Percentiles rank a stretch among this genome's conserved stretches.
These are phyloP conservation scores for Arabis alpina DNA, from an alignment of 345 rosid species.

Conservation along the genomic window DNA sequence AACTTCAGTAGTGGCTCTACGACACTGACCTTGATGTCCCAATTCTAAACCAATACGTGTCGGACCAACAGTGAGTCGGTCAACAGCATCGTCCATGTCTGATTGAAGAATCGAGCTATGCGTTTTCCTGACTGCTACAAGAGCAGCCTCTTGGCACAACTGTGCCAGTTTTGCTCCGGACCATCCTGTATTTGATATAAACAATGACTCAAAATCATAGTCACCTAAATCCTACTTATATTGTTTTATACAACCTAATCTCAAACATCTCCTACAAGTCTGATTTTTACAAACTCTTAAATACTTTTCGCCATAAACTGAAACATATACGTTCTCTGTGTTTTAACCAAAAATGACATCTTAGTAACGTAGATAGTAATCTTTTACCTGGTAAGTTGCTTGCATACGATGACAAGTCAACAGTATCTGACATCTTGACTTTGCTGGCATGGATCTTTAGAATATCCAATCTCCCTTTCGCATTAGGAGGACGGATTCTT, in stretches of 20 bases:
- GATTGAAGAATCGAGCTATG: conserved; percentile 72
- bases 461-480: conserved; percentile 81
- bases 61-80: conserved; percentile 94
- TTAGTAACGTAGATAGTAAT: background rate
- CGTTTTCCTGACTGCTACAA: conserved; percentile 87
- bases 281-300: too few relatives aligned
- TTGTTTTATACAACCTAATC: conserved; percentile 18
- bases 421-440: conserved; percentile 93
- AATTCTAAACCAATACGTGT: conserved; percentile 77
- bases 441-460: conserved; percentile 88
- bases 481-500: conserved; percentile 89
- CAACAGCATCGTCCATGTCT: conserved; percentile 92
- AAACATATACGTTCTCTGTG: conserved; percentile 6
- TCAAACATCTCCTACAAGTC: too few relatives aligned
- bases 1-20: conserved; percentile 91
- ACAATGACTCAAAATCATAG: conserved; percentile 21
- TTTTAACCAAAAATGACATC: background rate
- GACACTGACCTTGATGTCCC: conserved; percentile 85
- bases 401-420: conserved; percentile 80
- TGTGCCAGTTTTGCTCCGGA: conserved; percentile 89
- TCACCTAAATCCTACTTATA: too few relatives aligned
- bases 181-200: conserved; percentile 68
- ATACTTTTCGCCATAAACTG: too few relatives aligned
- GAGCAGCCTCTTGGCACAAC: conserved; percentile 93
- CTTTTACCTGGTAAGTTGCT: conserved; percentile 82